Evolutionary conservation across 23 red algal species (phyloP), one percentile per base, ranked within the genome.

Genomic region (Gracilaria domingensis): DNA sequence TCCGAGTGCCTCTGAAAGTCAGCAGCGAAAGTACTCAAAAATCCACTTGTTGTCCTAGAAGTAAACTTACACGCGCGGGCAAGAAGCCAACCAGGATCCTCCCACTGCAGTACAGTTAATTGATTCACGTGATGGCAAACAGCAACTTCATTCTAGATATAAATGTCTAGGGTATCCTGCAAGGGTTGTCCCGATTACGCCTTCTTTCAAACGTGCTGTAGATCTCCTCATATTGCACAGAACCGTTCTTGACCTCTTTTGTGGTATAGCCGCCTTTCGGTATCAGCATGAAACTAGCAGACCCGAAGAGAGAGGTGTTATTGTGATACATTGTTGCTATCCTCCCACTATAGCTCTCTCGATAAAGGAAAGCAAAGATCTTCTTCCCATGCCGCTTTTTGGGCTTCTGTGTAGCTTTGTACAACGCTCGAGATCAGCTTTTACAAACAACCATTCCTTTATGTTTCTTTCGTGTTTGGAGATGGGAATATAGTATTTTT

Each of bases 31-130:
- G 40, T 34, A 23, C 20, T 38, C 20, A 44, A 38, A 75, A 75
- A 75, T 34, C 35, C 70, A 75, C 34, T n/a, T 4, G 70, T 75
- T n/a, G 70, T 75, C 34, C 40, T 75, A 44, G 40, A 75, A 37
- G 6, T 75, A 34, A 75, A 75, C 70, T n/a, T 28, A 75, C 8
- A 75, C 23, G 70, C 70, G 20, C 70, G 33, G 7, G 70, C 70
- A 4, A 34, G 40, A 20, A 75, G 35, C 70, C 70, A 75, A 9
- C 70, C 70, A 2, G 34, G 70, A 20, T 75, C 70, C 34, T 75
- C 70, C 4, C 8, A 75, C 35, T 75, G 42, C 11, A 45, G 11
- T 7, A 45, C 42, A 7, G 42, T 45, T 45, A 45, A 4, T 45
- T 45, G 42, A 11, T 7, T 4, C 42, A 45, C 42, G 11, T 45